phyloP scores from a whole-genome alignment of 306 rosid species.

The Quercus dentata region DNA sequence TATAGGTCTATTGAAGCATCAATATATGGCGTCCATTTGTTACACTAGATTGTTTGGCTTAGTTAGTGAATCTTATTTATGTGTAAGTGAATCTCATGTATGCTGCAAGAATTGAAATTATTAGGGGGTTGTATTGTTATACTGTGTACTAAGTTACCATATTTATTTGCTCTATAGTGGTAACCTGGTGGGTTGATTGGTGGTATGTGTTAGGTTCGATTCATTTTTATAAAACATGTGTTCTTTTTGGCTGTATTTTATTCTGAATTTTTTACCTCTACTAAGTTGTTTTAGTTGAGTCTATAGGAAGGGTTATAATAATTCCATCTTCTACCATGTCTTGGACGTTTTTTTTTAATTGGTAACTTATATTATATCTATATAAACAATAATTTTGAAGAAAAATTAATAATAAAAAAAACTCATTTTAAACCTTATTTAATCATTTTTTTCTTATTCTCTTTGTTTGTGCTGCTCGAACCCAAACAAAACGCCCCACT shows the following conservation, averaged over 20 bases:
- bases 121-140: neutral
- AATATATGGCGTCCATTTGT: neutral
- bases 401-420: no score
- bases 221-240: neutral
- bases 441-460: no score
- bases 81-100: no score
- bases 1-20: neutral
- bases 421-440: no score
- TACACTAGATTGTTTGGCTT: no score
- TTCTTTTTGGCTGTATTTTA: neutral
- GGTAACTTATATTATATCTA: no score
- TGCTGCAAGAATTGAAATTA: neutral
- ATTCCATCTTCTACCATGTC: neutral
- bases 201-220: neutral
- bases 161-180: neutral
- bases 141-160: neutral
- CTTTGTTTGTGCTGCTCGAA: slow-evolving; percentile 31
- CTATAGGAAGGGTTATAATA: neutral
- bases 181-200: neutral
- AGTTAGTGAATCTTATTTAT: no score
- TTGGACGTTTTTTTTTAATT: neutral
- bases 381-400: no score
- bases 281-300: neutral
- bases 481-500: slow-evolving; percentile 55
- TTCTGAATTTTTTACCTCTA: neutral